Base-by-base conservation (phyloP, 805 yeast genomes). In the Cyberlindnera saturnus region DNA sequence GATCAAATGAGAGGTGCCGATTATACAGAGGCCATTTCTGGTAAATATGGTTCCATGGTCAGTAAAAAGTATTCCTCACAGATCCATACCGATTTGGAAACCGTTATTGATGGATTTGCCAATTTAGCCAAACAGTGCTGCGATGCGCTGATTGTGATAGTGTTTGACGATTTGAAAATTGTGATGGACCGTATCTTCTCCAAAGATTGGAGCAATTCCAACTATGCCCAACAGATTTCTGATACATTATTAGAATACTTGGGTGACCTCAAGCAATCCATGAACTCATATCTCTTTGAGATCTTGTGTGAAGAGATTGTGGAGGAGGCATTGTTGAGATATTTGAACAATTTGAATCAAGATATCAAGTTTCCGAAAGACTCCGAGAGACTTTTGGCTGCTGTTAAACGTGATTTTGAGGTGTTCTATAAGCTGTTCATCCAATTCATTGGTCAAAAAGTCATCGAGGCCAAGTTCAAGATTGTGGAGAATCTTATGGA, bases 241-340 rank as follows among this genome's bases (percentile, higher is more conserved):
- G 88, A 81, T 51, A 87, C 96, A 0, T 67, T 86, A n/a, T 72
- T 67, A 32, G 96, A 87, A 55, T 87, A 84, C 61, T 66, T 84
- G 61, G 71, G 69, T 16, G 96, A 87, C 44, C 72, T 84, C 39
- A 66, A 77, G 52, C 69, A 62, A 29, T 69, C 69, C 30, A 63
- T 79, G 68, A 73, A 77, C 44, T 66, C 70, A n/a, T 73, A 75
- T 42, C 62, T 81, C 32, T 77, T 74, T 54, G 79, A 73, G 30
- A 69, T 77, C 15, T 65, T 80, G 42, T 56, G 75, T 7, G 84
- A 78, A 40, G 74, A 73, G 41, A 60, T 77, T 30, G 60, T 79
- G 35, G 79, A 78, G 36, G 81, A 71, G 46, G 63, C 75, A 3
- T 64, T 79, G 5, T 53, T 77, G 8, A 63, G 66, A 36, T 81